Base-by-base conservation (phyloP, 2,329 filamentous ascomycete species). In the Mycosphaerelloides madeirae region DNA sequence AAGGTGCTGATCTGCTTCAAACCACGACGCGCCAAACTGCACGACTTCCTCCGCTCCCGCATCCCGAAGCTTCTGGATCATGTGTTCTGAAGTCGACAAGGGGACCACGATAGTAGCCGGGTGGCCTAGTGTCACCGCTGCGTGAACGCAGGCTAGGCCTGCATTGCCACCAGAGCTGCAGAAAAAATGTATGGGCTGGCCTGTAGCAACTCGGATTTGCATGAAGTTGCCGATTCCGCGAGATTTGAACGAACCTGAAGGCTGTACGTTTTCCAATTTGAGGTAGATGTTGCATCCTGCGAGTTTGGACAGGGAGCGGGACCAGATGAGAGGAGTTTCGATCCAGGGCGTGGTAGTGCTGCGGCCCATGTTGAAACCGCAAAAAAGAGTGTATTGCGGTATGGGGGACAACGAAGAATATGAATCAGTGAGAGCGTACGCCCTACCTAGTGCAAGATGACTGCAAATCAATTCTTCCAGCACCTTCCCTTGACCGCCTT, bases 231-330 rank as follows among this genome's bases (percentile, higher is more conserved):
- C 85, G 50, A 91, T 79, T 20, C 84, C 86, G 52, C 70, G 62
- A 45, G 85, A 89, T 65, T 94, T 93, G 80, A 94, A 95, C 31
- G 86, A 90, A 51, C 85, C 85, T n/a, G 83, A 85, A 2, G 87
- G 87, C 61, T 95, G 88, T 43, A 89, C 78, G 63, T 85, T 87
- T 59, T 94, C 87, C 50, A 93, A 79, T 66, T 94, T 94, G 59
- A 94, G 80, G 65, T 85, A 87, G 65, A 94, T 80, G 69, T 85
- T 83, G 72, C 85, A 90, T 66, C 85, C 85, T 54, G 84, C 83
- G 51, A 75, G 74, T 51, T 79, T 76, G 35, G 84, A 88, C 34
- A 90, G 73, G 13, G 78, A 71, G 42, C 75, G 71, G 2, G 81
- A 87, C 58, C 80, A 77, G 48, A 86, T 74, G 48, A 86, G 74